phyloP scores from a whole-genome alignment of 108 stramenopile species.

The Craspedostauros australis region DNA sequence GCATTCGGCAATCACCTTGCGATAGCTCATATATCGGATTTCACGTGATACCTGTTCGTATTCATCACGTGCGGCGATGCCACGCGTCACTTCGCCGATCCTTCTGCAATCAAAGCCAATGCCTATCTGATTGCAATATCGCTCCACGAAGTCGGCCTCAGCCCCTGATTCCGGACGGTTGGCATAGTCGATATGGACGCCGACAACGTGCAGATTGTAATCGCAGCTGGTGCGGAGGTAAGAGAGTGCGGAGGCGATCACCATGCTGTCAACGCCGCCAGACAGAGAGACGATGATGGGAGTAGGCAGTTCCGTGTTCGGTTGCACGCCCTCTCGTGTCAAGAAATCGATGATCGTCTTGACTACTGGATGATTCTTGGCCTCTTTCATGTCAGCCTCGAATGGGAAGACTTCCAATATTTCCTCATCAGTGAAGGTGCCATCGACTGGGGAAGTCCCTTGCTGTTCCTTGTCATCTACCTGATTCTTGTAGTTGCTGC shows the following conservation, averaged over 20 bases:
- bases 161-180: conserved; percentile 90
- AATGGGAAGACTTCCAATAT: conserved; percentile 72
- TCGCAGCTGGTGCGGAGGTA: conserved; percentile 39
- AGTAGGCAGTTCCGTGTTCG: neutral
- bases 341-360: conserved; percentile 67
- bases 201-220: conserved; percentile 43
- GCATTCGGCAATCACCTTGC: conserved; percentile 36
- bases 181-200: conserved; percentile 94
- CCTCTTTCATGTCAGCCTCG: conserved; percentile 58
- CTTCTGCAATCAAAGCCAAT: conserved; percentile 57
- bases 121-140: conserved; percentile 58
- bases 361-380: conserved; percentile 43
- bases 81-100: conserved; percentile 89
- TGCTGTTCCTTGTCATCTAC: conserved; percentile 10
- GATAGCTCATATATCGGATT: conserved; percentile 82
- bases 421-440: conserved; percentile 49
- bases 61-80: conserved; percentile 88
- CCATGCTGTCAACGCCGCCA: conserved; percentile 99
- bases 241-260: conserved; percentile 80
- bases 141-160: conserved; percentile 82
- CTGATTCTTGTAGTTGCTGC: neutral
- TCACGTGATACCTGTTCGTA: conserved; percentile 87
- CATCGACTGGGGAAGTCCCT: neutral
- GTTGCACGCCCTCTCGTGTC: conserved; percentile 20
- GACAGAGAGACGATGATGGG: conserved; percentile 83